Base-by-base conservation (phyloP, 768 basidiomycete species). In the Macrocybe gigantea region DNA sequence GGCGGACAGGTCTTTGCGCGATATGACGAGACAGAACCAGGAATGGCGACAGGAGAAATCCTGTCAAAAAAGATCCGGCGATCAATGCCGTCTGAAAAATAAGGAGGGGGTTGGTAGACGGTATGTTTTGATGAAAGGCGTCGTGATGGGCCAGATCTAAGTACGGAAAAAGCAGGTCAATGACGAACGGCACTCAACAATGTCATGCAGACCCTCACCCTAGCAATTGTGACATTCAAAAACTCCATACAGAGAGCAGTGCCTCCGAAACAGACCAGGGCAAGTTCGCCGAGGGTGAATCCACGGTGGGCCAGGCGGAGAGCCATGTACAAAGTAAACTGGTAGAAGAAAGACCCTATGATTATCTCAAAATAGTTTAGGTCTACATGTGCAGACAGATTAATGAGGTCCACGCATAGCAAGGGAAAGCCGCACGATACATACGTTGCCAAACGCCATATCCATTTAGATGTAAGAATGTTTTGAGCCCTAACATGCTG, bases 231-330 rank as follows among this genome's bases (percentile, higher is more conserved):
- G 43, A 98, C 61, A 55, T 90, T 88, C 52, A 93, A 70, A 33
- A 88, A 75, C 63, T 98, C 95, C 72, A 93, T 83, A 56, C 83
- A 85, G 15, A 98, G 62, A 0, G 84, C 84, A 2, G 93, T 88
- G 5, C 88, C 93, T 37, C 93, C 92, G 54, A 91, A 90, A 38
- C 85, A 87, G 12, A 95, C 89, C 22, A 97, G 67, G 22, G 85
- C 87, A 12, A 98, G 76, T 63, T 99, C 96, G 32, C 96, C 96
- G 1, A 99, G 77, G 0, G 94, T 98, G 66, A 98, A 94, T 8
- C 89, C 90, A n/a, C 88, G 80, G 57, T 96, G 88, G 4, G 93
- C 94, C 38, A 99, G 74, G 15, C 96, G 80, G 37, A 96, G 75
- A 37, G 88, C 88, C 41, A 88, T 74, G 64, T 98, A 99, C 40